Base-by-base conservation (phyloP, 495 filamentous ascomycete genomes). In the Glutinoglossum americanum region DNA sequence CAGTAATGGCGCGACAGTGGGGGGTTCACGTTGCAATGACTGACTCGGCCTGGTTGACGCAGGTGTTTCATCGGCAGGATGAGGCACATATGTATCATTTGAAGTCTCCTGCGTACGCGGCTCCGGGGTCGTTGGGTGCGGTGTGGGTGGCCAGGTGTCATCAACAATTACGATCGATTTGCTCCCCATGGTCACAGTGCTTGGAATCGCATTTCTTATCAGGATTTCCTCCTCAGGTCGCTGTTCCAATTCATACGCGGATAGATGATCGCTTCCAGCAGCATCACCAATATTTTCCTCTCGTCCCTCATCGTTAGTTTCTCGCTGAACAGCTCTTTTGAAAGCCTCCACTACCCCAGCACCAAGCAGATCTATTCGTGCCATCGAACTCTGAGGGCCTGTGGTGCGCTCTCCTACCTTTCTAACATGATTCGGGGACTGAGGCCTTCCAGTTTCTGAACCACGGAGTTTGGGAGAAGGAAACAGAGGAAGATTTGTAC, bases 161-260 rank as follows among this genome's bases (percentile, higher is more conserved):
- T 95, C 85, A 17, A 94, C 80, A 62, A 95, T 92, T 30, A 93
- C 78, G 61, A 95, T 92, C 0, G 87, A 93, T 60, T 85, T 78
- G 67, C 86, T 93, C 7, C 85, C 86, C 39, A 73, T 74, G 0
- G 87, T 90, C 33, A 93, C 72, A 30, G 74, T 80, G 62, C 80
- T 84, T 45, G 71, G 66, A 1, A 69, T 62, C 54, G 56, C 37
- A 47, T 30, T 30, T 57, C 59, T 45, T 57, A 15, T 15, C 23
- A 17, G 19, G 7, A n/a, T 53, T 28, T 28, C 49, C 17, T 1
- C 13, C 11, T 28, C 49, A 19, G 11, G 28, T 10, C 17, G 49
- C 25, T n/a, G 49, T 13, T 53, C 49, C 19, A 17, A 32, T 17
- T 30, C 49, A 53, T 30, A 28, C 3, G 11, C 8, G 5, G 25